phyloP scores from a whole-genome alignment of 1,139 yeast species.

The Lodderomyces jiufengensis region DNA sequence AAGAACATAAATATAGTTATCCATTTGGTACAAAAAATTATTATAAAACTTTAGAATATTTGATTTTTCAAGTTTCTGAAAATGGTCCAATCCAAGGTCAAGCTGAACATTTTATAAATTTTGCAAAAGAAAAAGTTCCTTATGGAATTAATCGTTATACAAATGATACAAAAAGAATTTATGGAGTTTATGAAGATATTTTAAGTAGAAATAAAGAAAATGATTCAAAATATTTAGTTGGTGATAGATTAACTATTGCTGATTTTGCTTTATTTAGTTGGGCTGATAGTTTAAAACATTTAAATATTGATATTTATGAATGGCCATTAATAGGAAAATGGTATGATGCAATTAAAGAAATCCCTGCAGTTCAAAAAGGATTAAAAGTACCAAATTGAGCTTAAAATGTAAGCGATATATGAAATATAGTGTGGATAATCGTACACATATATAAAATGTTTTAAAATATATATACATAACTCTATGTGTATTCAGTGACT shows the following conservation, averaged over 20 bases:
- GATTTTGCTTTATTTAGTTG: conserved; percentile 48
- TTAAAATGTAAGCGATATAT: too few relatives aligned
- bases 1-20: conserved; percentile 46
- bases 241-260: conserved; percentile 41
- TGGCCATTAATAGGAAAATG: conserved; percentile 45
- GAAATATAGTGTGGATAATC: too few relatives aligned
- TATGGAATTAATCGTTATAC: conserved; percentile 51
- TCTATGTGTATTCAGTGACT: too few relatives aligned
- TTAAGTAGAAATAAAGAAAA: conserved; percentile 34
- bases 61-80: conserved; percentile 56
- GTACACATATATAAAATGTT: too few relatives aligned
- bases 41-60: conserved; percentile 50
- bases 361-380: conserved; percentile 40
- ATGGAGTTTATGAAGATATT: conserved; percentile 49
- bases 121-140: conserved; percentile 46
- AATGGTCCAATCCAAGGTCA: conserved; percentile 64
- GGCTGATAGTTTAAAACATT: conserved; percentile 18
- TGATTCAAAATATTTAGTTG: conserved; percentile 9
- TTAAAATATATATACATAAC: too few relatives aligned
- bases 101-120: conserved; percentile 42
- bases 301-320: conserved; percentile 36
- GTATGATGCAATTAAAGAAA: conserved; percentile 34
- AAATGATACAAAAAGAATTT: conserved; percentile 50
- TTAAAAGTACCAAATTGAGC: conserved; percentile 6
- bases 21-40: conserved; percentile 42